Base-by-base conservation (phyloP, 2,329 filamentous ascomycete genomes). In the Ceratocystis cacaofunesta region DNA sequence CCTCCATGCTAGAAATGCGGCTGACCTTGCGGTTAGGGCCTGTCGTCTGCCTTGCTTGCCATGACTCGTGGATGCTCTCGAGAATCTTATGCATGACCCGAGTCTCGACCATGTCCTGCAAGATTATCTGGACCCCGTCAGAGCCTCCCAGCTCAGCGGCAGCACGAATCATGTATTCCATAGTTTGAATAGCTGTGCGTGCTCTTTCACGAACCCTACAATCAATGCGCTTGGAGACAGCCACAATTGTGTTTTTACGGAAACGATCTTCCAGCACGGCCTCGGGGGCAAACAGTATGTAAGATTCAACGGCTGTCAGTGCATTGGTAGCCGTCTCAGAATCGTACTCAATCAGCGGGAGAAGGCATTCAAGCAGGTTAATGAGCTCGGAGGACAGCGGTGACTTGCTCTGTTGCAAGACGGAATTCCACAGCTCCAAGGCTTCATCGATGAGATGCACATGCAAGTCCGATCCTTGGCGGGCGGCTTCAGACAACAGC, bases 371-470 rank as follows among this genome's bases (percentile, higher is more conserved):
- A 1, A 84, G 80, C 44, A 92, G 78, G 2, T 79, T 77, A 3
- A 88, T 73, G n/a, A 92, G 76, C 15, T 85, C 83, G 0, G 79
- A 75, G 0, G 84, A 80, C 2, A 85, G 76, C 0, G 87, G 85
- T 12, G 83, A 76, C 6, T 81, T 79, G 66, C 85, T 86, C 70
- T 90, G 84, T 68, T 79, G 79, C 46, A 92, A 75, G 10, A 96
- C 84, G 1, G 87, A 84, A 43, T 82, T 81, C 92, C 92, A 97
- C 2, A 99, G 82, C 65, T 96, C 92, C 15, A 97, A 78, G 0
- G 90, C 89, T 73, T 99, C 94, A 68, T 97, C 94, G 12, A 96
- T 84, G 10, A 99, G 82, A 71, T 95, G 94, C 1, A 92, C 77
- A 70, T 89, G 85, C 52, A 88, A 80, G 48, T 88, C 83, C 1